Evolutionary conservation across 345 rosid genomes (phyloP).

Genomic region (Salix arbutifolia): DNA sequence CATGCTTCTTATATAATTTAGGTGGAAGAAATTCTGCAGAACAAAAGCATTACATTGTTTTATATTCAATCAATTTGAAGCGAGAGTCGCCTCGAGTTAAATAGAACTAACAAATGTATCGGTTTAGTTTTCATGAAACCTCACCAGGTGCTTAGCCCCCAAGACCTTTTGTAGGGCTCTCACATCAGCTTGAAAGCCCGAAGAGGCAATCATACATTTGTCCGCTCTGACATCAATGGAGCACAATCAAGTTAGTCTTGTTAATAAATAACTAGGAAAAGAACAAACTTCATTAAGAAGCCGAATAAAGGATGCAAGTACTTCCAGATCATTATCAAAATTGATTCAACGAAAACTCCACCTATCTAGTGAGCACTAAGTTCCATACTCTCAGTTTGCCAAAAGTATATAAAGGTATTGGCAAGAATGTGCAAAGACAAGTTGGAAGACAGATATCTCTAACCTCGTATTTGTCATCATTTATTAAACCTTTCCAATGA

Average conservation of each 20-base stretch:
- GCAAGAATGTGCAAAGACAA: neutral
- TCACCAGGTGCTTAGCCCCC: conserved; percentile 87
- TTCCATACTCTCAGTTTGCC: neutral
- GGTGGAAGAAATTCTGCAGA: neutral
- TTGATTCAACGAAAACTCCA: neutral
- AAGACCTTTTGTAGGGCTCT: conserved; percentile 84
- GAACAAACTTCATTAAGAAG: neutral
- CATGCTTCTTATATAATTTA: neutral
- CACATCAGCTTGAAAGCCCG: conserved; percentile 97
- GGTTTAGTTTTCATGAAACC: conserved; percentile 10
- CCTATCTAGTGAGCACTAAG: neutral
- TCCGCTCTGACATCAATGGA: conserved; percentile 59
- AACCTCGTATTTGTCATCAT: neutral
- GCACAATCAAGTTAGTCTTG: neutral
- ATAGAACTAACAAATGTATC: neutral
- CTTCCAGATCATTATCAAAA: neutral
- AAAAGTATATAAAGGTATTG: neutral
- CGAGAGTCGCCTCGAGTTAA: neutral
- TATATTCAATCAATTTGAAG: neutral
- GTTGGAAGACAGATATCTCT: neutral
- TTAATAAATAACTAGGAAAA: neutral
- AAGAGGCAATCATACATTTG: conserved; percentile 78
- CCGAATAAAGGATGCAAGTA: neutral
- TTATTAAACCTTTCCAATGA: neutral
- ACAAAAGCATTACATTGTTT: neutral